These are phyloP conservation scores for Plectosphaerella plurivora DNA, from an alignment of 2,329 filamentous ascomycete species.

Conservation along the genomic window DNA sequence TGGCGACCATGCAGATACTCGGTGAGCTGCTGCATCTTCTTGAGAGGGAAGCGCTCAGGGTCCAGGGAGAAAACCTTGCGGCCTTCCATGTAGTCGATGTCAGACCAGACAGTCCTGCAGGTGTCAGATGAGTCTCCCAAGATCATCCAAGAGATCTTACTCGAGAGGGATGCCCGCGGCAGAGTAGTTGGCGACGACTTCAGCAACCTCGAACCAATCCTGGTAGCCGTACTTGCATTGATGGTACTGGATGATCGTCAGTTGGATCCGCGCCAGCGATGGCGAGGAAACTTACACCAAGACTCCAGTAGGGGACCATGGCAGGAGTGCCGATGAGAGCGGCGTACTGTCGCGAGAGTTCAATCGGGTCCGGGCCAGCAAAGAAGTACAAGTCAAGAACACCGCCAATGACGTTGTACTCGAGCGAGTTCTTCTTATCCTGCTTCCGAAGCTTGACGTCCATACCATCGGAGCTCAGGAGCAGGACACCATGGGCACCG, in stretches of 20 bases:
- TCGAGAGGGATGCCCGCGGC: conserved; percentile 64
- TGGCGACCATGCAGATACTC: conserved; percentile 56
- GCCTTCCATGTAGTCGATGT: conserved; percentile 66
- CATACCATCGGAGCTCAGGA: conserved; percentile 66
- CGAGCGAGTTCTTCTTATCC: conserved; percentile 52
- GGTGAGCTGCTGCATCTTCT: conserved; percentile 56
- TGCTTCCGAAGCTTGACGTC: not conserved
- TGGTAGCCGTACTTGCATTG: conserved; percentile 81
- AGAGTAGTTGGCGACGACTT: conserved; percentile 61
- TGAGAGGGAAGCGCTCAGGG: conserved; percentile 48
- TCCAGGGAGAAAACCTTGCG: conserved; percentile 62
- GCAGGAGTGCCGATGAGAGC: conserved; percentile 62
- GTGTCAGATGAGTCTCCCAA: not conserved
- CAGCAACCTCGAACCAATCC: conserved; percentile 64
- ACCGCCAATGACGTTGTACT: conserved; percentile 66
- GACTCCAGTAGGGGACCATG: conserved; percentile 72
- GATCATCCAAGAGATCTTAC: conserved; percentile 12
- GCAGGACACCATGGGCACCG: conserved; percentile 71
- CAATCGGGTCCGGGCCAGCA: conserved; percentile 53
- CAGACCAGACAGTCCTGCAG: conserved; percentile 32
- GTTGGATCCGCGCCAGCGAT: too few species aligned
- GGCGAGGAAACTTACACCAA: not conserved
- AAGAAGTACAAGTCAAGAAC: conserved; percentile 78
- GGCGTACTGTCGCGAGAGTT: conserved; percentile 1
- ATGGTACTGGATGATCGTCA: conserved; percentile 45